Percentiles rank a stretch among this genome's conserved stretches.
Conservation (phyloP, 768 basidiomycete species). For the Crucibulum laeve region DNA sequence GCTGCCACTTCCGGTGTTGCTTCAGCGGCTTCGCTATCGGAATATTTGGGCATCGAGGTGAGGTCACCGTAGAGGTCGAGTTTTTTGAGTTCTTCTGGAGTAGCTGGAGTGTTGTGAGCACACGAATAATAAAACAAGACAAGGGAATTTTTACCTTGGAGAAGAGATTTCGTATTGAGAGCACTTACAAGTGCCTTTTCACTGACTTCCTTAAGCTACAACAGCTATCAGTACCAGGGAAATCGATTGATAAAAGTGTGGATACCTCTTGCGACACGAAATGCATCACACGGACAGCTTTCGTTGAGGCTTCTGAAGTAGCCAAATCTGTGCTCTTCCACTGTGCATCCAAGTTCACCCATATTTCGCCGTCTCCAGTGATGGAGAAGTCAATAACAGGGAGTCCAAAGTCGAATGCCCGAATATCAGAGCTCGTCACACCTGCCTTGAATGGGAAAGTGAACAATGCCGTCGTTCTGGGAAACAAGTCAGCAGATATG, state of each 20-base stretch:
- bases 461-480: slow-evolving; percentile 70
- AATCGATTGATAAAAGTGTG: no score
- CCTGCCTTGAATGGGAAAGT: slow-evolving; percentile 17
- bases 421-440: slow-evolving; percentile 3
- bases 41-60: slow-evolving; percentile 55
- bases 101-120: slow-evolving; percentile 30
- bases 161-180: slow-evolving; percentile 22
- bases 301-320: no score
- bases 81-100: slow-evolving; percentile 39
- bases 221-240: no score
- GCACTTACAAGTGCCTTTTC: neutral
- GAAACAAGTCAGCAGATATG: neutral
- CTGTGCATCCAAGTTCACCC: slow-evolving; percentile 6
- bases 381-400: slow-evolving; percentile 17
- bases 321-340: no score
- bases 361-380: slow-evolving; percentile 13
- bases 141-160: slow-evolving; percentile 38
- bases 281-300: neutral
- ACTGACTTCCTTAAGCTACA: no score
- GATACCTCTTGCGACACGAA: no score
- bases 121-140: neutral
- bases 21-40: slow-evolving; percentile 21
- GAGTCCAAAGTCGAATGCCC: slow-evolving; percentile 15
- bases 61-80: slow-evolving; percentile 62
- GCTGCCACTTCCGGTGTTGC: slow-evolving; percentile 2